A percentile compares a stretch with the other conserved stretches of the same genome.
These are phyloP conservation scores for Dioscorea dumetorum DNA, from an alignment of 106 monocot genomes.

Conservation along the genomic window DNA sequence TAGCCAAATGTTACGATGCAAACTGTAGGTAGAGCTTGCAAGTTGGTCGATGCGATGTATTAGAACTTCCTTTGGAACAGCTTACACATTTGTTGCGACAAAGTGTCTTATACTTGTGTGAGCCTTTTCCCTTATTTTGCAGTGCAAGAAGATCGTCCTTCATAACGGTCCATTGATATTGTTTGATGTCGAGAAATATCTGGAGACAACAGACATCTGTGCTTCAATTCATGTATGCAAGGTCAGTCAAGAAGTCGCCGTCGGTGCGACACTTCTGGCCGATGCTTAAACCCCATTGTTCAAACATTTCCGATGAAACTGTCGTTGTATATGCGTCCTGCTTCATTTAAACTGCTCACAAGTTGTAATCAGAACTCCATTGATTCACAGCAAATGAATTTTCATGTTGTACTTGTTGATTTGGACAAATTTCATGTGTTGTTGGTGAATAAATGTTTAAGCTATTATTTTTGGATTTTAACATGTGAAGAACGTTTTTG, in stretches of 20 bases:
- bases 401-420: too few species aligned
- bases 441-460: too few species aligned
- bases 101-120: not conserved
- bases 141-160: constrained; percentile 66
- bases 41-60: not conserved
- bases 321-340: not conserved
- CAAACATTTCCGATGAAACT: not conserved
- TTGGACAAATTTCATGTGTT: too few species aligned
- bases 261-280: not conserved
- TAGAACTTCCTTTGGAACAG: not conserved
- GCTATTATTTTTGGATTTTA: too few species aligned
- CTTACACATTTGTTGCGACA: not conserved
- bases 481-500: too few species aligned
- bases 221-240: constrained; percentile 37
- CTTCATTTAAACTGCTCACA: too few species aligned
- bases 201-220: constrained; percentile 59
- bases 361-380: too few species aligned
- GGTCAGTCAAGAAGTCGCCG: not conserved
- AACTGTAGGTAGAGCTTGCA: too few species aligned
- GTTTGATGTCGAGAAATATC: constrained; percentile 29
- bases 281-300: not conserved
- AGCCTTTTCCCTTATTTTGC: not conserved
- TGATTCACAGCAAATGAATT: too few species aligned
- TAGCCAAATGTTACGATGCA: not conserved
- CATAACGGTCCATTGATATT: constrained; percentile 43